Percentiles rank a stretch among this genome's conserved stretches.
These are phyloP conservation scores for Taxillus chinensis DNA, from an alignment of 164 flowering plant genomes.

Conservation along the genomic window DNA sequence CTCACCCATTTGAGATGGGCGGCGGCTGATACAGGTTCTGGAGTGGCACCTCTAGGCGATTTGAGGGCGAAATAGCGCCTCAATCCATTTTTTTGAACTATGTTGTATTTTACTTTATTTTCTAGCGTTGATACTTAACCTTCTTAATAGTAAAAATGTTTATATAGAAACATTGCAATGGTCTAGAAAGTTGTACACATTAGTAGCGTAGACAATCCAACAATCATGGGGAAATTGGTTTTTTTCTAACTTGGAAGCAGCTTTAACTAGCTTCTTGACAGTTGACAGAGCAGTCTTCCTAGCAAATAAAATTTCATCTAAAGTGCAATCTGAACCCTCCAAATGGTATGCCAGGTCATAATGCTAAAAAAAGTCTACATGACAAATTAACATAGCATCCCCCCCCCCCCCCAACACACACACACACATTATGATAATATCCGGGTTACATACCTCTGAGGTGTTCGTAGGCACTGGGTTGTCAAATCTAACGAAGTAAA, in stretches of 20 bases:
- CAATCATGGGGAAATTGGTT: neutral
- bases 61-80: too few species aligned
- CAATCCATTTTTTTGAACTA: too few species aligned
- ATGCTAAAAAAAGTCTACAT: neutral
- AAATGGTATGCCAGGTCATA: neutral
- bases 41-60: too few species aligned
- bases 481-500: constrained; percentile 42
- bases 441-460: constrained; percentile 50
- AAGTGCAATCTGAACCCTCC: neutral
- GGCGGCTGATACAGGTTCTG: too few species aligned
- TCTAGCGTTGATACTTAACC: too few species aligned
- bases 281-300: neutral
- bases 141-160: too few species aligned
- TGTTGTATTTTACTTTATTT: too few species aligned
- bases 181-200: too few species aligned
- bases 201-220: neutral
- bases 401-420: too few species aligned
- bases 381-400: neutral
- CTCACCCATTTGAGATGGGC: too few species aligned
- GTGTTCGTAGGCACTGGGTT: constrained; percentile 69
- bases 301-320: neutral
- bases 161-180: too few species aligned
- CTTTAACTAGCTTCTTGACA: neutral
- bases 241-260: neutral
- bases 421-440: neutral